phyloP scores from a whole-genome alignment of 2,329 filamentous ascomycete species.

The Diaporthe nobilis region DNA sequence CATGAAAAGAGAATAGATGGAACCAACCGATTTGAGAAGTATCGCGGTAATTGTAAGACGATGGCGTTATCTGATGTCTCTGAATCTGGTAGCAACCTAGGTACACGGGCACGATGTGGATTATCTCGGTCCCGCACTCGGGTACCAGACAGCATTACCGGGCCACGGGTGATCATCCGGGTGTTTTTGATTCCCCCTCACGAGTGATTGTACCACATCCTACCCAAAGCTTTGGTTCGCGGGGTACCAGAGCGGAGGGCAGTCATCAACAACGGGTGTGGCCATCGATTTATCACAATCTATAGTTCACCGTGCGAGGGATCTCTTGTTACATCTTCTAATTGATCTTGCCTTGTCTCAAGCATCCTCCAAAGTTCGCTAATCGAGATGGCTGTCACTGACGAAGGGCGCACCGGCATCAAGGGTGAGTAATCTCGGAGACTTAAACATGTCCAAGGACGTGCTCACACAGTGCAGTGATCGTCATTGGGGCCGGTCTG shows the following conservation, averaged over 20 bases:
- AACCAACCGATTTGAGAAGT: too few species aligned
- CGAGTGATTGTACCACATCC: not conserved
- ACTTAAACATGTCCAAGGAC: too few species aligned
- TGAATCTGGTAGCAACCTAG: not conserved
- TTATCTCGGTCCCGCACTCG: not conserved
- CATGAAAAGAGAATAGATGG: too few species aligned
- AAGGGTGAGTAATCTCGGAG: not conserved
- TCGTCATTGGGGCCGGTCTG: constrained; percentile 64
- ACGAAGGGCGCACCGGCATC: constrained; percentile 1
- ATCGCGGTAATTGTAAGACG: not conserved
- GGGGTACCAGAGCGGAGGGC: not conserved
- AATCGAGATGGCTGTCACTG: not conserved
- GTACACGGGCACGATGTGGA: not conserved
- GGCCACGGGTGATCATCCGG: not conserved
- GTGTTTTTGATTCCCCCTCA: not conserved
- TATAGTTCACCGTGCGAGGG: too few species aligned
- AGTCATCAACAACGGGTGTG: not conserved
- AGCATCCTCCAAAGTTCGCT: not conserved
- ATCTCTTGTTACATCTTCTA: too few species aligned
- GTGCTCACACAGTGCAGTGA: constrained; percentile 50
- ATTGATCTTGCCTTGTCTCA: too few species aligned
- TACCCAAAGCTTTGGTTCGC: not conserved
- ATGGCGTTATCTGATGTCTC: not conserved
- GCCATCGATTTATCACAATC: not conserved
- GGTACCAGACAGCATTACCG: constrained; percentile 4